phyloP scores from a whole-genome alignment of 345 rosid genomes.

The Ceriops decandra region DNA sequence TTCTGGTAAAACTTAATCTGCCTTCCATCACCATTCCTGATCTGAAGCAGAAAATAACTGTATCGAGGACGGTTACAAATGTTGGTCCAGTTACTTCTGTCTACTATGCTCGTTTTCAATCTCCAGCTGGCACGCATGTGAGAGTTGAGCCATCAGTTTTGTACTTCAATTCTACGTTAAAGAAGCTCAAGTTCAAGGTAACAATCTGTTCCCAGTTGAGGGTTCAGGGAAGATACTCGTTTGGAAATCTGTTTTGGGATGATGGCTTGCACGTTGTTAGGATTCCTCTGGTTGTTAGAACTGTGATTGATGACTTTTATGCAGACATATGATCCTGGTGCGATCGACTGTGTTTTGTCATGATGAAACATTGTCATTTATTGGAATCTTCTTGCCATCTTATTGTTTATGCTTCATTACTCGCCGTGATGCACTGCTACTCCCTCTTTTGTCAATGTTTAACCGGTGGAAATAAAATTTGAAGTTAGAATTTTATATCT shows the following conservation, averaged over 20 bases:
- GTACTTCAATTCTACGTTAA: conserved; percentile 42
- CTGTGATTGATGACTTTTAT: conserved; percentile 26
- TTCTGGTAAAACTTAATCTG: conserved; percentile 49
- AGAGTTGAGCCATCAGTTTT: conserved; percentile 50
- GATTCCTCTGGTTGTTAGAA: conserved; percentile 41
- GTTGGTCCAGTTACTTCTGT: conserved; percentile 49
- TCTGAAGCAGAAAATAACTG: conserved; percentile 39
- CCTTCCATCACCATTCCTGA: conserved; percentile 68
- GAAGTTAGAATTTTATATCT: too few relatives aligned
- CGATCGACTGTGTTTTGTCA: too few relatives aligned
- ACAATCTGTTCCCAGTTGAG: conserved; percentile 29
- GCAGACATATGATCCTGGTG: conserved; percentile 28
- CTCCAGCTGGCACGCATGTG: conserved; percentile 48
- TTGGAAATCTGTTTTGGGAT: conserved; percentile 49
- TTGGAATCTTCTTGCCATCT: background rate
- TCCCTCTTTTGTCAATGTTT: too few relatives aligned
- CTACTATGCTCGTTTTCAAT: conserved; percentile 43
- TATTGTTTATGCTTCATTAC: too few relatives aligned
- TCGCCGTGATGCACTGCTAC: too few relatives aligned
- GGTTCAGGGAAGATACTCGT: conserved; percentile 55
- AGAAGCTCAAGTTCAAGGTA: conserved; percentile 44
- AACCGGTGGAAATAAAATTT: too few relatives aligned
- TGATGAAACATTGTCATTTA: background rate
- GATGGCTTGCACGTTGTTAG: conserved; percentile 46
- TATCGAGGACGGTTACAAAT: conserved; percentile 61